Base-by-base conservation (phyloP, 208 protist genomes). In the Acanthamoeba culbertsoni region DNA sequence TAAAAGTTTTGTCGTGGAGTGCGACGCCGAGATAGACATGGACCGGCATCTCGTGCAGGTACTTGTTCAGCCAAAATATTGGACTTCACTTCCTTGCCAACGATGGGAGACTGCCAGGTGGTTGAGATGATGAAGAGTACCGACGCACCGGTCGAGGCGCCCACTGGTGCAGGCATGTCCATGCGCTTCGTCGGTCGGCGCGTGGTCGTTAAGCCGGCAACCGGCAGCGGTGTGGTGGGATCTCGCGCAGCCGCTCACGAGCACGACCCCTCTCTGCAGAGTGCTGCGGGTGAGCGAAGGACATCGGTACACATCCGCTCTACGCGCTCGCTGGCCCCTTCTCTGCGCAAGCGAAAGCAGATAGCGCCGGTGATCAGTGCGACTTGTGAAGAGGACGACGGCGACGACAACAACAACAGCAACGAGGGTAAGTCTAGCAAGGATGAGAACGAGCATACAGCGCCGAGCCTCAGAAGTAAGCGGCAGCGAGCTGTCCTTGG, bases 11-110 rank as follows among this genome's bases (percentile, higher is more conserved):
- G 63, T 79, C 8, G 88, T 79, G 2, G 62, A 75, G 51, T 73
- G 55, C 42, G 63, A 93, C 26, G 45, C 28, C 10, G 88, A 93
- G 62, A 26, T 93, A 46, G 88, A 93, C n/a, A 93, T 62, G 62
- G 88, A 93, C 35, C 57, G 65, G 33, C 79, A 37, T 37, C 51
- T 93, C 31, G 88, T 93, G 31, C 88, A 79, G 63, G 84, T 73
- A 35, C 37, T 51, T 40, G 0, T 59, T 35, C 77, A 68, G 26
- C n/a, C n/a, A n/a, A n/a, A n/a, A n/a, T n/a, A n/a, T n/a, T n/a
- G n/a, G n/a, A n/a, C n/a, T n/a, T n/a, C n/a, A n/a, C n/a, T n/a
- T n/a, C n/a, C n/a, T n/a, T n/a, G n/a, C n/a, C n/a, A n/a, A n/a
- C n/a, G 35, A 79, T 33, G 18, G 18, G 18, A 26, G n/a, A 10